Percentiles rank a stretch among this genome's conserved stretches.
These are phyloP conservation scores for Acacia crassicarpa DNA, from an alignment of 306 rosid genomes.

Conservation along the genomic window DNA sequence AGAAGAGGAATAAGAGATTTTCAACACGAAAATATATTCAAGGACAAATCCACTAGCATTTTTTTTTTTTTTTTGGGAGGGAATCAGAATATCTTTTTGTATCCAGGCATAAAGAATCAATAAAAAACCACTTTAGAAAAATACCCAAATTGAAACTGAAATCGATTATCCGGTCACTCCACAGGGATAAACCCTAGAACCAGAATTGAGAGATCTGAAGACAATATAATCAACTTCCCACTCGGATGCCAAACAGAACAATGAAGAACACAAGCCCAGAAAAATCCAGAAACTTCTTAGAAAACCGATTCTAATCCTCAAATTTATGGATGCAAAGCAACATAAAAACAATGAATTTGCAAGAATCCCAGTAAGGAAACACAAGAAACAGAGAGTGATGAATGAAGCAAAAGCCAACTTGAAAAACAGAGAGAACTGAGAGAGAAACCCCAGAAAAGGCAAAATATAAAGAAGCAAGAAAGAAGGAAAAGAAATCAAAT, in stretches of 20 bases:
- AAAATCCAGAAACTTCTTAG: background rate
- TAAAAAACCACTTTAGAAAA: constrained; percentile 49
- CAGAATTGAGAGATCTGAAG: constrained; percentile 46
- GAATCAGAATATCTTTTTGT: constrained; percentile 75
- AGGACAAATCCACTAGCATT: constrained; percentile 54
- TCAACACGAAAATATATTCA: constrained; percentile 29
- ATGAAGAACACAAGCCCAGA: constrained; percentile 28
- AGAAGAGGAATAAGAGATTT: constrained; percentile 47
- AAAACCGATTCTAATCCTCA: background rate
- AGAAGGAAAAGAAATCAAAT: constrained; percentile 21
- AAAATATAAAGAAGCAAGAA: constrained; percentile 39
- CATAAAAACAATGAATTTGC: background rate
- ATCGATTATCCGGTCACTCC: constrained; percentile 24
- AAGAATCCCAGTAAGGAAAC: constrained; percentile 34
- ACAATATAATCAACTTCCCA: constrained; percentile 25
- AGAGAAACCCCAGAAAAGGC: constrained; percentile 29
- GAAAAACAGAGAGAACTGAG: constrained; percentile 15
- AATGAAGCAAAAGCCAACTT: constrained; percentile 44
- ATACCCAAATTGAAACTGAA: constrained; percentile 36
- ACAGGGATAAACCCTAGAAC: constrained; percentile 35
- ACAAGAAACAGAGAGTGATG: constrained; percentile 15
- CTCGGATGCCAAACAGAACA: background rate
- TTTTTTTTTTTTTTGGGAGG: constrained; percentile 5
- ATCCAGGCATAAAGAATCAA: constrained; percentile 53
- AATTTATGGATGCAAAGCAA: background rate